A percentile compares a stretch with the other conserved stretches of the same genome.
Evolutionary conservation across 1,284 basidiomycete genomes (phyloP).

Genomic region (Pseudozyma sp.): DNA sequence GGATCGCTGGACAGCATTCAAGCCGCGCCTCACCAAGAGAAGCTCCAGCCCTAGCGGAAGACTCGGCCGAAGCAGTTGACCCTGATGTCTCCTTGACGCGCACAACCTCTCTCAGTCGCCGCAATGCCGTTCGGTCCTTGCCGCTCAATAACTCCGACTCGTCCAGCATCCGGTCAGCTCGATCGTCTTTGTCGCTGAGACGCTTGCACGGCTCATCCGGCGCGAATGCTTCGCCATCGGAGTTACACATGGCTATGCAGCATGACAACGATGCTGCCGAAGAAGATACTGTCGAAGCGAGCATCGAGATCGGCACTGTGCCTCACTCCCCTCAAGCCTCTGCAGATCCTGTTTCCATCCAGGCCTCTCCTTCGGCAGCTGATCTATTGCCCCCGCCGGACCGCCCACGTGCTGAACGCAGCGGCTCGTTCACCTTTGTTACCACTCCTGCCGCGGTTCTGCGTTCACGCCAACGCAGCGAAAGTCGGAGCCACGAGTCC

Average conservation of each 20-base stretch:
- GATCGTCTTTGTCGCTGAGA: slow-evolving; percentile 21
- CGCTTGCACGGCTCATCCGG: slow-evolving; percentile 3
- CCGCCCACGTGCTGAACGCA: slow-evolving; percentile 16
- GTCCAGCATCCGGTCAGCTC: slow-evolving; percentile 30
- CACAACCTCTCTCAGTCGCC: slow-evolving; percentile 29
- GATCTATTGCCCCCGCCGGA: slow-evolving; percentile 13
- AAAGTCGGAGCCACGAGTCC: slow-evolving; percentile 18
- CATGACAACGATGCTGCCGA: slow-evolving; percentile 18
- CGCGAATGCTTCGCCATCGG: not conserved
- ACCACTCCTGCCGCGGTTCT: slow-evolving; percentile 41
- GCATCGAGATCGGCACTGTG: slow-evolving; percentile 25
- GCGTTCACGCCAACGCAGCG: slow-evolving; percentile 28
- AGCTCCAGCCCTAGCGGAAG: not conserved
- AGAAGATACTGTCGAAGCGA: slow-evolving; percentile 27
- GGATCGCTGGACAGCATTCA: not conserved
- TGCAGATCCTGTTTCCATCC: too few relatives aligned
- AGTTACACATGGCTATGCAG: not conserved
- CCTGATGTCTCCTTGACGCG: slow-evolving; percentile 39
- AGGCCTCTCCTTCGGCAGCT: not conserved
- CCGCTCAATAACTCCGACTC: slow-evolving; percentile 25
- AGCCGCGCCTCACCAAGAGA: not conserved
- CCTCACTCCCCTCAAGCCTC: slow-evolving; percentile 6
- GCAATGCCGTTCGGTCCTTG: slow-evolving; percentile 39
- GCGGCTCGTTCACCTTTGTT: slow-evolving; percentile 42
- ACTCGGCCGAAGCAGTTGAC: slow-evolving; percentile 7